These are phyloP conservation scores for Auricularia sp. DNA, from an alignment of 768 basidiomycete species.

Conservation along the genomic window DNA sequence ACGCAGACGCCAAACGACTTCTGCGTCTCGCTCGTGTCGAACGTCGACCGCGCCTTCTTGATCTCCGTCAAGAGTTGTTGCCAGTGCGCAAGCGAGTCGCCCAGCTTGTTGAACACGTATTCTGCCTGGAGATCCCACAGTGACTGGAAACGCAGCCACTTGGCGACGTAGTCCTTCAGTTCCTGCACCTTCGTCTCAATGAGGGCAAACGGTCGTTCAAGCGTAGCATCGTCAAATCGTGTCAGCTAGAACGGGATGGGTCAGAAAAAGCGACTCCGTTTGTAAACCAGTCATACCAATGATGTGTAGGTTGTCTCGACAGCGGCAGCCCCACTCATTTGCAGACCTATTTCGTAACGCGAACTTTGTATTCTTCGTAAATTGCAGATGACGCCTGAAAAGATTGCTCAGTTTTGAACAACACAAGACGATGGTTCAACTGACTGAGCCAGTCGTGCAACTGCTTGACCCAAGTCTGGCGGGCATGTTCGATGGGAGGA, in stretches of 20 bases:
- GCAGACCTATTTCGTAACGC: constrained; percentile 91
- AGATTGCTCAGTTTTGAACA: neutral
- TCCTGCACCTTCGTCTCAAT: constrained; percentile 84
- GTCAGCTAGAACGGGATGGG: constrained; percentile 43
- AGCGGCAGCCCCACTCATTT: constrained; percentile 58
- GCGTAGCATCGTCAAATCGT: constrained; percentile 58
- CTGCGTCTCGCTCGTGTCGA: constrained; percentile 92
- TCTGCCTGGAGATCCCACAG: constrained; percentile 97
- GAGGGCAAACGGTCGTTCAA: constrained; percentile 73
- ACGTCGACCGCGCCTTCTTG: constrained; percentile 91
- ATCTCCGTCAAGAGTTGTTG: constrained; percentile 94
- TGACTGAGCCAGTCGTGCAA: constrained; percentile 83
- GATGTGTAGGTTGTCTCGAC: constrained; percentile 76
- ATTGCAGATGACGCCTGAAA: constrained; percentile 73
- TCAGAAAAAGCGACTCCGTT: constrained; percentile 8
- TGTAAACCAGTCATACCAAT: constrained; percentile 39
- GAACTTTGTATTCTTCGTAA: constrained; percentile 86
- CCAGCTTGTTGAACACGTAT: constrained; percentile 90
- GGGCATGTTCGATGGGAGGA: constrained; percentile 91
- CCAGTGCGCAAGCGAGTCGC: constrained; percentile 90
- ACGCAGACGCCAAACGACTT: constrained; percentile 88
- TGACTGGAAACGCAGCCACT: constrained; percentile 99
- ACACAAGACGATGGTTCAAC: constrained; percentile 1
- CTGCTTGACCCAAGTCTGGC: constrained; percentile 81
- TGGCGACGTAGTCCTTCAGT: constrained; percentile 83